phyloP scores from a whole-genome alignment of 1,284 basidiomycete genomes.

The Fomitopsis betulina region DNA sequence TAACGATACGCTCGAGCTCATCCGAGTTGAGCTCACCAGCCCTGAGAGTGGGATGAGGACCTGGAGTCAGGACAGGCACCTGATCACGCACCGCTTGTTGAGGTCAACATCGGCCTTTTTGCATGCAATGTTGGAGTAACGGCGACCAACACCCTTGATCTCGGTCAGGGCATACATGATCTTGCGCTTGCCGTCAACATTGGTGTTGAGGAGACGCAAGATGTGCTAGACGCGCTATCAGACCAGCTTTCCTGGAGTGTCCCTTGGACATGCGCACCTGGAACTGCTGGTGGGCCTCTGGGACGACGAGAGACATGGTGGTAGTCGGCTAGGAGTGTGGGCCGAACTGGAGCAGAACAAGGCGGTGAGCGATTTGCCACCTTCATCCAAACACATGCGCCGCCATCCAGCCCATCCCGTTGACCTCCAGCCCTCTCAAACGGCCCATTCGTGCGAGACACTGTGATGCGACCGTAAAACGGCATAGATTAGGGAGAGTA shows the following conservation, averaged over 20 bases:
- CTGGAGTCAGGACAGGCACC: neutral
- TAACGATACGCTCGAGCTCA: constrained; percentile 98
- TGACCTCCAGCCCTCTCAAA: constrained; percentile 4
- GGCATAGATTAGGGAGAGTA: neutral
- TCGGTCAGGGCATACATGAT: constrained; percentile 98
- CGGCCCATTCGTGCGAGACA: neutral
- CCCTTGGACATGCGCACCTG: constrained; percentile 50
- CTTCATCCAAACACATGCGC: neutral
- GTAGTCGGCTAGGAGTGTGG: constrained; percentile 8
- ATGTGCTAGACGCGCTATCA: constrained; percentile 65
- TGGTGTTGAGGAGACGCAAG: constrained; percentile 98
- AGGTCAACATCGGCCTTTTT: constrained; percentile 99
- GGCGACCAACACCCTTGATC: constrained; percentile 99
- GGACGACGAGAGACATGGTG: constrained; percentile 89
- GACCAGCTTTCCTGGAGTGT: neutral
- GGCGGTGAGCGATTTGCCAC: neutral
- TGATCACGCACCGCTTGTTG: constrained; percentile 84
- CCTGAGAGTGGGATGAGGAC: constrained; percentile 32
- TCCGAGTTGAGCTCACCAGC: constrained; percentile 94
- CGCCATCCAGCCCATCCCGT: constrained; percentile 1
- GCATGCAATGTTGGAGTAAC: constrained; percentile 99
- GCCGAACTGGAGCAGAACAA: neutral
- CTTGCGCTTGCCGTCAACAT: constrained; percentile 99
- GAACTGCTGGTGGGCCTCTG: constrained; percentile 90
- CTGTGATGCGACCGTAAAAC: neutral